These are phyloP conservation scores for Corylus avellana DNA, from an alignment of 306 rosid species.

Conservation along the genomic window DNA sequence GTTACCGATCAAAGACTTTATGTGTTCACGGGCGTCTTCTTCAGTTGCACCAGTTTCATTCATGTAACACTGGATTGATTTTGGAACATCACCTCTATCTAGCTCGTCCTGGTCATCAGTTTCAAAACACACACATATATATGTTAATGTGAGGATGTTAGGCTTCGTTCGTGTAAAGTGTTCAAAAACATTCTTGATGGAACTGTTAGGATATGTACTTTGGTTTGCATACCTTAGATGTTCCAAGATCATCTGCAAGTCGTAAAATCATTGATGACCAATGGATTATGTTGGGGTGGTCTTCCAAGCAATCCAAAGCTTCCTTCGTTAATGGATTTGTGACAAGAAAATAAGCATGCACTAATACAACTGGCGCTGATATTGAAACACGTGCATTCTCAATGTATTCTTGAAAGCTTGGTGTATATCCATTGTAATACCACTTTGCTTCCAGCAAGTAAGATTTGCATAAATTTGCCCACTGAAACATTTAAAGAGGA, in stretches of 20 bases:
- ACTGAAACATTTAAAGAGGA: conserved; percentile 6
- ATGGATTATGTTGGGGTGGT: conserved; percentile 2
- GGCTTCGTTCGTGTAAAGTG: background rate
- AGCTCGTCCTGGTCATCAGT: conserved; percentile 14
- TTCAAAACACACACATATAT: background rate
- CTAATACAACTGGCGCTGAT: background rate
- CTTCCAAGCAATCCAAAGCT: conserved; percentile 9
- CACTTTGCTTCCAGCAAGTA: conserved; percentile 30
- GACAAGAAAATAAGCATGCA: conserved; percentile 20
- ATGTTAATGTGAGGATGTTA: background rate
- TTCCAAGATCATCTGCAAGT: conserved; percentile 31
- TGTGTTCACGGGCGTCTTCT: conserved; percentile 17
- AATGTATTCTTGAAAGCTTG: conserved; percentile 28
- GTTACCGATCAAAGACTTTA: conserved; percentile 12
- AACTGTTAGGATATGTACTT: background rate
- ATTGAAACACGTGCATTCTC: conserved; percentile 36
- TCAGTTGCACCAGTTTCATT: conserved; percentile 27
- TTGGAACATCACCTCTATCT: conserved; percentile 26
- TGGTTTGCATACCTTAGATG: conserved; percentile 13
- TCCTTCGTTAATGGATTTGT: conserved; percentile 13
- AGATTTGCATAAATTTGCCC: conserved; percentile 31
- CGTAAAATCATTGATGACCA: conserved; percentile 15
- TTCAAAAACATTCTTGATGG: background rate
- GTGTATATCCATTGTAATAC: conserved; percentile 22
- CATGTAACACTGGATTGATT: conserved; percentile 45